A percentile compares a stretch with the other conserved stretches of the same genome.
Evolutionary conservation across 257 asterid species (phyloP).

Genomic region (Jacaranda copaia): DNA sequence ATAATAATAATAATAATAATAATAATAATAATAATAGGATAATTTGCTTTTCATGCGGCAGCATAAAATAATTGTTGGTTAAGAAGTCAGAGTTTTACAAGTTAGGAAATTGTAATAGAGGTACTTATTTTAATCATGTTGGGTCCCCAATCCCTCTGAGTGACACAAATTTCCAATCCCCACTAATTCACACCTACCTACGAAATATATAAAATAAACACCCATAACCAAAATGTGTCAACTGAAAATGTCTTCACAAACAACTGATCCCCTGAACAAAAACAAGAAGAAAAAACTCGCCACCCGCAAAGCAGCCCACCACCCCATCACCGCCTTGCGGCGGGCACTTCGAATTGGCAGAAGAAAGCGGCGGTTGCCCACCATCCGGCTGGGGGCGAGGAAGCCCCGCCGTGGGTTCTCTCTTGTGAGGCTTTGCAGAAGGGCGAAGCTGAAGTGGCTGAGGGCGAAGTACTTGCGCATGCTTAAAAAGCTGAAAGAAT

Average conservation of each 20-base stretch:
- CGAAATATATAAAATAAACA: neutral
- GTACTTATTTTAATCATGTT: no score
- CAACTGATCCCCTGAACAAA: neutral
- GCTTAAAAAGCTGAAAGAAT: slow-evolving; percentile 55
- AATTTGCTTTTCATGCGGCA: no score
- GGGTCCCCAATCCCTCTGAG: no score
- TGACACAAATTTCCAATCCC: no score
- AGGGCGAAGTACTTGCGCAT: slow-evolving; percentile 44
- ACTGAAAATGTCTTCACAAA: neutral
- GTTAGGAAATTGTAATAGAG: no score
- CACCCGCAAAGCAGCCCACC: neutral
- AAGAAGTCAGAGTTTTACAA: no score
- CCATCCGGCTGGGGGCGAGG: slow-evolving; percentile 60
- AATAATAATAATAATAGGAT: no score
- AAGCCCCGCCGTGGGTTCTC: slow-evolving; percentile 48
- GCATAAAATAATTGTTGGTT: no score
- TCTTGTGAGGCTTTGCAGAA: slow-evolving; percentile 47
- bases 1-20: no score
- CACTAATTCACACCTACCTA: no score
- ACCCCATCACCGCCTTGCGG: slow-evolving; percentile 35
- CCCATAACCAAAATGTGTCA: no score
- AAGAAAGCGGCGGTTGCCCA: neutral
- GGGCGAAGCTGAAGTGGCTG: slow-evolving; percentile 49
- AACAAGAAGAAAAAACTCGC: no score
- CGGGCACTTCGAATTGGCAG: slow-evolving; percentile 43